Evolutionary conservation across 768 basidiomycete genomes (phyloP), one percentile per base, ranked within the genome.

Genomic region (Podaxis mareebaensis): DNA sequence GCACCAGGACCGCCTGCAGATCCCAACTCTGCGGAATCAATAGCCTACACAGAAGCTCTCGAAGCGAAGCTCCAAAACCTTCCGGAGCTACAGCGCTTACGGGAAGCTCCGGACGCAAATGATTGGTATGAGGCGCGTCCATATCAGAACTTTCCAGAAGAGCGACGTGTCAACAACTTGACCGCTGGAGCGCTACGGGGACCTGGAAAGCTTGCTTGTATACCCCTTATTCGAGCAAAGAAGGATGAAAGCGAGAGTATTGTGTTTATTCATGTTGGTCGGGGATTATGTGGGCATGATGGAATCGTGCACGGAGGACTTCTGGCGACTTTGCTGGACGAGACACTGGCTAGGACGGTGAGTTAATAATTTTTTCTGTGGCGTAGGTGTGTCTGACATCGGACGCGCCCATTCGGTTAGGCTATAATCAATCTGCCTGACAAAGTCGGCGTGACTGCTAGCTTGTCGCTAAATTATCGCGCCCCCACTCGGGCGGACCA

Each of bases 241-340:
- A 80, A 77, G 60, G 94, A 97, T 75, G 92, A 95, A 71, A 81
- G 79, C 11, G 92, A 94, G 75, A 84, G 85, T 10, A 70, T 87
- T 28, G 79, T 86, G 4, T 78, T 97, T 64, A 60, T 95, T 1
- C 96, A 98, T 69, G 79, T 97, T 2, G 96, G 96, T 1, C 77
- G 91, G 46, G 91, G 89, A 2, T 65, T 99, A 57, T 99, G 96
- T 70, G 96, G 93, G 3, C 91, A 96, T 66, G 95, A 96, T 74
- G 96, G 96, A 0, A 95, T 99, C 65, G 78, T 98, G 2, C 96
- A 99, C 68, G 96, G 96, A 0, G 96, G 96, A 1, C 69, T 99
- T 63, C 79, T 99, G 20, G 94, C 95, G 42, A 97, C 95, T 1
- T 74, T 99, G 17, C 73, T 97, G 60, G 96, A 99, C 66, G 96